Conservation (phyloP, 2,329 filamentous ascomycete genomes). For the Clonostachys byssicola region DNA sequence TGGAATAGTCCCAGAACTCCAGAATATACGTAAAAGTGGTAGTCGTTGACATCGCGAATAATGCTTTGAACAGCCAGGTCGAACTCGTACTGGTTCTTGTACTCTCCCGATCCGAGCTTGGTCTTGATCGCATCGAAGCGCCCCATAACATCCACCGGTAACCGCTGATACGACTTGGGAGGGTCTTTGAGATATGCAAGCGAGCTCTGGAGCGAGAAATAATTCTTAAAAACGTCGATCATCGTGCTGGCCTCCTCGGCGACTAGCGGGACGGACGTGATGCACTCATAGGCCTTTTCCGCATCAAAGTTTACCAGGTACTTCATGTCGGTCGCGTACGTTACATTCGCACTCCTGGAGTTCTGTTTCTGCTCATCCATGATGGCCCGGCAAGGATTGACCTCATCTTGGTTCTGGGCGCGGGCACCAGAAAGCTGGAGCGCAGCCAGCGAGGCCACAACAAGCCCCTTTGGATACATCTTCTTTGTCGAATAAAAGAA, state of each 20-base stretch:
- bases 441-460: no score
- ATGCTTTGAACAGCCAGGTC: conserved; percentile 48
- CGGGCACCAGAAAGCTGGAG: no score
- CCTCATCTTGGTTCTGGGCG: no score
- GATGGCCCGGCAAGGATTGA: no score
- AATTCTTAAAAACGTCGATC: conserved; percentile 30
- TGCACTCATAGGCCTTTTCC: conserved; percentile 24
- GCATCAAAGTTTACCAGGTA: neutral
- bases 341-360: no score
- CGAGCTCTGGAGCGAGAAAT: conserved; percentile 43
- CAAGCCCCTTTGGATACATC: no score
- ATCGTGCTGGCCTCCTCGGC: conserved; percentile 24
- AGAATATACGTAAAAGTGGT: conserved; percentile 53
- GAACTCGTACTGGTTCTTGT: conserved; percentile 49
- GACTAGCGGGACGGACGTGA: conserved; percentile 32
- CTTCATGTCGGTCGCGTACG: no score
- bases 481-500: no score
- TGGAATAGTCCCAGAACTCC: conserved; percentile 35
- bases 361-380: no score
- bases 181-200: conserved; percentile 44
- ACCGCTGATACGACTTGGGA: conserved; percentile 43
- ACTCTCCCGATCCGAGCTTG: conserved; percentile 34
- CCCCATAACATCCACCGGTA: conserved; percentile 39
- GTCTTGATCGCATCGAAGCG: conserved; percentile 37
- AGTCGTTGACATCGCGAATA: conserved; percentile 54